Percentiles rank a stretch among this genome's conserved stretches.
Conservation (phyloP, 1,284 basidiomycete species). For the Sanghuangporus weigelae region DNA sequence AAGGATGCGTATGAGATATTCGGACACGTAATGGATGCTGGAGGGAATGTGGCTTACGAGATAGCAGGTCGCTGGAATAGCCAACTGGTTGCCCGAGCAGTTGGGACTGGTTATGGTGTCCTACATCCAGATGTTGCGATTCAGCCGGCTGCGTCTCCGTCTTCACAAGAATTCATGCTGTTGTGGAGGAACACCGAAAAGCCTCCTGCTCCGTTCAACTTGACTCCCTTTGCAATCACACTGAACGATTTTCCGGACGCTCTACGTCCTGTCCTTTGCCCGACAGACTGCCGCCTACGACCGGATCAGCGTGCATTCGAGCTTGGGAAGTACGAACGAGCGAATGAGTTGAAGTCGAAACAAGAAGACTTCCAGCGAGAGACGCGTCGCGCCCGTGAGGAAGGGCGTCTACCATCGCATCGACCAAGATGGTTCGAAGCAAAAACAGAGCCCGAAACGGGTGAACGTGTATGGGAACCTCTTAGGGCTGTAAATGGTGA, state of each 20-base stretch:
- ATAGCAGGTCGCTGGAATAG: constrained; percentile 96
- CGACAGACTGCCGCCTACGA: constrained; percentile 91
- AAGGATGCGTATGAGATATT: constrained; percentile 91
- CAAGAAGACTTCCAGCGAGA: constrained; percentile 89
- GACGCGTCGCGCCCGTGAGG: constrained; percentile 74
- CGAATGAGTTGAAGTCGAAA: constrained; percentile 80
- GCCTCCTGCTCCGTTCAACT: constrained; percentile 82
- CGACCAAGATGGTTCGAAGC: constrained; percentile 80
- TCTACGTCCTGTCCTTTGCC: constrained; percentile 72
- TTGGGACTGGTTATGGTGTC: constrained; percentile 56
- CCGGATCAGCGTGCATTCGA: constrained; percentile 97
- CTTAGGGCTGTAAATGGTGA: constrained; percentile 42
- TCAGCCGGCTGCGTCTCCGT: constrained; percentile 40
- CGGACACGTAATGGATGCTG: constrained; percentile 71
- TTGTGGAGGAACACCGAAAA: constrained; percentile 95
- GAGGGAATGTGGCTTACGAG: constrained; percentile 73
- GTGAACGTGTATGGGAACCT: constrained; percentile 83
- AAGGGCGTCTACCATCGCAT: constrained; percentile 70
- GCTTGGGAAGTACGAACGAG: constrained; percentile 84
- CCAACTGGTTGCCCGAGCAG: constrained; percentile 84
- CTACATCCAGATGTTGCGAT: constrained; percentile 73
- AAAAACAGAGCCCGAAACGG: constrained; percentile 77
- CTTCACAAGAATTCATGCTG: constrained; percentile 63
- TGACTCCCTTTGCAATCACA: constrained; percentile 92
- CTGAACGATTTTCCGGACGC: constrained; percentile 77